A percentile compares a stretch with the other conserved stretches of the same genome.
Conservation (phyloP, 306 rosid genomes). For the Betula pendula region DNA sequence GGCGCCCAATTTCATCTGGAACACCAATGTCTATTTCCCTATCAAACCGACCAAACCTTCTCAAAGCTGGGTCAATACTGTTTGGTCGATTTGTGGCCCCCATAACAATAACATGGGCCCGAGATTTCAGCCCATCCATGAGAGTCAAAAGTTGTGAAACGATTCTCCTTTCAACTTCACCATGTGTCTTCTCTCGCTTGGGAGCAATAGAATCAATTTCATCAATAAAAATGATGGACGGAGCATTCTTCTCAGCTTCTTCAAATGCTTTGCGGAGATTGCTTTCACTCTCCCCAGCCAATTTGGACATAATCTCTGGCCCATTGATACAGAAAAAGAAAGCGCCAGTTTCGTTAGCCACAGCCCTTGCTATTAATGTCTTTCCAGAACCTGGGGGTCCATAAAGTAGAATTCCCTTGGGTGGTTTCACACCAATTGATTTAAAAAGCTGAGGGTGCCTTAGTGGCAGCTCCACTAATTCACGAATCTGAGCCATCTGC, state of each 20-base stretch:
- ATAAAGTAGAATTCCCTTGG: conserved; percentile 66
- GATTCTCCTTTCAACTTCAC: conserved; percentile 69
- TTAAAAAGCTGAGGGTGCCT: conserved; percentile 71
- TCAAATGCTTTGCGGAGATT: conserved; percentile 69
- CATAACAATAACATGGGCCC: conserved; percentile 65
- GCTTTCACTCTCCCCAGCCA: conserved; percentile 75
- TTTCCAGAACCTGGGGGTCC: conserved; percentile 76
- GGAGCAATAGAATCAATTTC: conserved; percentile 74
- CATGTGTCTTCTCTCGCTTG: conserved; percentile 65
- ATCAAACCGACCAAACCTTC: conserved; percentile 73
- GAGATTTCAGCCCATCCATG: conserved; percentile 66
- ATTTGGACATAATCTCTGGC: conserved; percentile 69
- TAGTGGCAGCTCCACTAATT: conserved; percentile 64
- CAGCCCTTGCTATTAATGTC: conserved; percentile 64
- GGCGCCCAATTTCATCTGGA: conserved; percentile 69
- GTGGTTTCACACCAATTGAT: conserved; percentile 74
- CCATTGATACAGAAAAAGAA: conserved; percentile 67
- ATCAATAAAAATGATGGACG: conserved; percentile 69
- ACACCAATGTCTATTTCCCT: conserved; percentile 75
- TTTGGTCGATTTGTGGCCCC: conserved; percentile 77
- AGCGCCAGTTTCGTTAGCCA: conserved; percentile 72
- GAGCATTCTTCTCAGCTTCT: conserved; percentile 73
- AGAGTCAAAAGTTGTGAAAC: conserved; percentile 70
- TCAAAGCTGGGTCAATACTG: conserved; percentile 65
- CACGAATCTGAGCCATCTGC: conserved; percentile 76